Evolutionary conservation across 768 basidiomycete genomes (phyloP).

Genomic region (Termitomyces sp.): DNA sequence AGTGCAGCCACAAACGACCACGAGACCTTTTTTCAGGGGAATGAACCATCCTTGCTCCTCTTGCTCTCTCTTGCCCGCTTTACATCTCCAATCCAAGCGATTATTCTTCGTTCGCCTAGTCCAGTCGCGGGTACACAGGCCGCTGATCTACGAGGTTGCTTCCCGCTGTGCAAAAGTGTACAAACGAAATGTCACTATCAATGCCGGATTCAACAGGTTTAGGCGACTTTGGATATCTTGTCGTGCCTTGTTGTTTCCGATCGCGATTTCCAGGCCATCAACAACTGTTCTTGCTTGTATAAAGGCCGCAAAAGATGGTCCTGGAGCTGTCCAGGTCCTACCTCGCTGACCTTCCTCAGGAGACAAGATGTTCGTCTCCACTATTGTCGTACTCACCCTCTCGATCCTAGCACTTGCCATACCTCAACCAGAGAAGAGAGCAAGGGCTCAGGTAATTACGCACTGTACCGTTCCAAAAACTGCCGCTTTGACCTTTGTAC

Average conservation of each 20-base stretch:
- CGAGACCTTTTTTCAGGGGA: too few relatives aligned
- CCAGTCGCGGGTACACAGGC: background rate
- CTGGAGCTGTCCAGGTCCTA: background rate
- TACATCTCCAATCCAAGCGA: background rate
- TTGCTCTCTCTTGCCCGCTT: too few relatives aligned
- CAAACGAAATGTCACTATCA: background rate
- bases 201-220: background rate
- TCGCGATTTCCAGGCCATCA: background rate
- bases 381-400: constrained; percentile 8
- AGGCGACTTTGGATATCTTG: background rate
- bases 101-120: background rate
- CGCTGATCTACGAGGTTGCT: background rate
- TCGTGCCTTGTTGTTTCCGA: background rate
- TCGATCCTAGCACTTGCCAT: constrained; percentile 4
- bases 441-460: constrained; percentile 15
- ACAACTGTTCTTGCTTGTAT: background rate
- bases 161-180: background rate
- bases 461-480: constrained; percentile 17
- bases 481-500: constrained; percentile 17
- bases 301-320: background rate
- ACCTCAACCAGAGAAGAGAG: constrained; percentile 14
- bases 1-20: background rate
- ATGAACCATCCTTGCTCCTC: too few relatives aligned
- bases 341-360: background rate
- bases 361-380: constrained; percentile 10